Evolutionary conservation across 768 basidiomycete species (phyloP).

Genomic region (Amyloporia xantha): DNA sequence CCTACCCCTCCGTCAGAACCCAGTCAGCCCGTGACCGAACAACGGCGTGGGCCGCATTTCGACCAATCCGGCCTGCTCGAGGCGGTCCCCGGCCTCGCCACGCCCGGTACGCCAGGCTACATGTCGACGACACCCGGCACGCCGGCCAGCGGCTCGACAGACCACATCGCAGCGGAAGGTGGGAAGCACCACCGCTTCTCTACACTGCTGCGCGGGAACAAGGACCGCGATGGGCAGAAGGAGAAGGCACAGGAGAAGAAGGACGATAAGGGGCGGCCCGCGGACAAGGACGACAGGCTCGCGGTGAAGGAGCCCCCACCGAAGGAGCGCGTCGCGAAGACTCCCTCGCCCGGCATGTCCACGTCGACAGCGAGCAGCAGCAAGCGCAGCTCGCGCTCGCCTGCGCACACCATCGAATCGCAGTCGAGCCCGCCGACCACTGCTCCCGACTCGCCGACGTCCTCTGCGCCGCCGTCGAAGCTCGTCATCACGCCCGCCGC

Average conservation of each 20-base stretch:
- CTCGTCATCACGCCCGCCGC: background rate
- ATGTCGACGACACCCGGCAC: slow-evolving; percentile 6
- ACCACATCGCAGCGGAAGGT: slow-evolving; percentile 6
- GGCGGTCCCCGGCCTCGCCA: slow-evolving; percentile 18
- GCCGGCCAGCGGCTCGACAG: slow-evolving; percentile 8
- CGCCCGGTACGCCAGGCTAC: slow-evolving; percentile 14
- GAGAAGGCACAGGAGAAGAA: slow-evolving; percentile 18
- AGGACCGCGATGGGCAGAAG: slow-evolving; percentile 22
- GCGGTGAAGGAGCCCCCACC: slow-evolving; percentile 17
- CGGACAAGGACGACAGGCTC: slow-evolving; percentile 25
- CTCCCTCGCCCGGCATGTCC: slow-evolving; percentile 24
- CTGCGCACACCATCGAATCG: slow-evolving; percentile 18
- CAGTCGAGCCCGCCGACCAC: slow-evolving; percentile 12
- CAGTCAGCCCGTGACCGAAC: slow-evolving; percentile 29
- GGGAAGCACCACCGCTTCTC: slow-evolving; percentile 22
- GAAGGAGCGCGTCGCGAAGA: slow-evolving; percentile 14
- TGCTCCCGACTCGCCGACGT: background rate
- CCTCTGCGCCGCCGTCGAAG: slow-evolving; percentile 1
- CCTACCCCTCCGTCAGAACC: slow-evolving; percentile 28
- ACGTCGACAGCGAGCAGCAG: slow-evolving; percentile 18
- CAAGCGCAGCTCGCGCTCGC: slow-evolving; percentile 20
- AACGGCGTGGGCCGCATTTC: slow-evolving; percentile 29
- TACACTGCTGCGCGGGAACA: slow-evolving; percentile 29
- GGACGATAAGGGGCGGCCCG: slow-evolving; percentile 16
- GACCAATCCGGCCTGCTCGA: slow-evolving; percentile 30